These are phyloP conservation scores for Hemileccinum impolitum DNA, from an alignment of 768 basidiomycete genomes.

Conservation along the genomic window DNA sequence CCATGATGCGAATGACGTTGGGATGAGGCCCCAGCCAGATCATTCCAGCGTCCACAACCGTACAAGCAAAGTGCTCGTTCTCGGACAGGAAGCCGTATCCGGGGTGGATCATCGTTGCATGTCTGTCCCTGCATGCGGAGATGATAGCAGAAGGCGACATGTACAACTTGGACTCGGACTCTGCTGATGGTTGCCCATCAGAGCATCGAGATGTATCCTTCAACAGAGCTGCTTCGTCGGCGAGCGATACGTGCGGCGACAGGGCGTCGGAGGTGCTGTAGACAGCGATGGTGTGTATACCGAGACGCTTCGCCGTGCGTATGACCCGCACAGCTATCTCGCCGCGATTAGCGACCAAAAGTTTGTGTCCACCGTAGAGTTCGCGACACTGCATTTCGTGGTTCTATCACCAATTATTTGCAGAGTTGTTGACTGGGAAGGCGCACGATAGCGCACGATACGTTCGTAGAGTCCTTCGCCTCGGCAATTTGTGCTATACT, in stretches of 20 bases:
- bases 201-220: slow-evolving; percentile 5
- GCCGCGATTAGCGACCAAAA: slow-evolving; percentile 68
- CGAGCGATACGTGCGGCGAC: slow-evolving; percentile 54
- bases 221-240: slow-evolving; percentile 47
- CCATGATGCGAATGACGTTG: slow-evolving; percentile 50
- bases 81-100: slow-evolving; percentile 69
- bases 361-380: slow-evolving; percentile 37
- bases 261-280: slow-evolving; percentile 58
- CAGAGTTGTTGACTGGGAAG: no score
- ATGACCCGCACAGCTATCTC: slow-evolving; percentile 69
- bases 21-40: slow-evolving; percentile 57
- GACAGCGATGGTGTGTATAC: slow-evolving; percentile 52
- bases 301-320: slow-evolving; percentile 50
- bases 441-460: no score
- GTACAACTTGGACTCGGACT: slow-evolving; percentile 47
- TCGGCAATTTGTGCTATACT: no score
- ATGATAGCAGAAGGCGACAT: slow-evolving; percentile 38
- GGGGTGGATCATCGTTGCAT: slow-evolving; percentile 54
- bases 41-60: slow-evolving; percentile 46
- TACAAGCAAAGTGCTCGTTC: slow-evolving; percentile 52
- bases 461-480: no score
- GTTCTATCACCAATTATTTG: no score
- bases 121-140: slow-evolving; percentile 37
- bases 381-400: slow-evolving; percentile 9
- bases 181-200: slow-evolving; percentile 13